Conservation (phyloP, 805 yeast species). For the Blastobotrys attinorum region DNA sequence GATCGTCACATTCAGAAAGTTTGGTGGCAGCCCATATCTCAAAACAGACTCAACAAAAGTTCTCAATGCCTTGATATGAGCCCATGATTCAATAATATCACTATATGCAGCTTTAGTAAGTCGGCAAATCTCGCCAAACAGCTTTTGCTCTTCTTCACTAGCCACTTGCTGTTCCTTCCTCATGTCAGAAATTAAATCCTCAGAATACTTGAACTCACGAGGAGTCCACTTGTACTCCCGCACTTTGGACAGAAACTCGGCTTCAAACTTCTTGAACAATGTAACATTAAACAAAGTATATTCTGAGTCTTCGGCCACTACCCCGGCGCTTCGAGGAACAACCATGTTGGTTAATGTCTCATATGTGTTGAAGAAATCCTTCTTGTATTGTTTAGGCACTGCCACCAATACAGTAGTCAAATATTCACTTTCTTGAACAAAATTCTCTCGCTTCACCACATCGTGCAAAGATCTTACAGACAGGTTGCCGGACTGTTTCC, state of each 20-base stretch:
- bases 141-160: constrained; percentile 60
- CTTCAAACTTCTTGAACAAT: constrained; percentile 70
- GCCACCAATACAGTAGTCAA: constrained; percentile 80
- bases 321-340: constrained; percentile 81
- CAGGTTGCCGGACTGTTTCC: constrained; percentile 89
- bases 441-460: constrained; percentile 73
- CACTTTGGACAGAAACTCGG: constrained; percentile 58
- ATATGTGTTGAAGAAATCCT: constrained; percentile 58
- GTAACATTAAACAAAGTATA: constrained; percentile 69
- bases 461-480: constrained; percentile 87
- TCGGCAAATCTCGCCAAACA: constrained; percentile 67
- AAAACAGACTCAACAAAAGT: constrained; percentile 87
- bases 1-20: constrained; percentile 51
- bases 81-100: constrained; percentile 79
- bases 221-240: constrained; percentile 89
- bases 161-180: constrained; percentile 75
- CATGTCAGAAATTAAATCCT: constrained; percentile 60
- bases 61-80: constrained; percentile 81
- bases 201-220: constrained; percentile 84
- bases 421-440: constrained; percentile 80
- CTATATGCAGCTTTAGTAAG: constrained; percentile 83
- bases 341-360: constrained; percentile 75
- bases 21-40: constrained; percentile 95
- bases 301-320: constrained; percentile 66
- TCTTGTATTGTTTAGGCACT: constrained; percentile 61